Percentiles rank a stretch among this genome's conserved stretches.
Conservation (phyloP, 2,329 filamentous ascomycete genomes). For the Talaromyces sp. region DNA sequence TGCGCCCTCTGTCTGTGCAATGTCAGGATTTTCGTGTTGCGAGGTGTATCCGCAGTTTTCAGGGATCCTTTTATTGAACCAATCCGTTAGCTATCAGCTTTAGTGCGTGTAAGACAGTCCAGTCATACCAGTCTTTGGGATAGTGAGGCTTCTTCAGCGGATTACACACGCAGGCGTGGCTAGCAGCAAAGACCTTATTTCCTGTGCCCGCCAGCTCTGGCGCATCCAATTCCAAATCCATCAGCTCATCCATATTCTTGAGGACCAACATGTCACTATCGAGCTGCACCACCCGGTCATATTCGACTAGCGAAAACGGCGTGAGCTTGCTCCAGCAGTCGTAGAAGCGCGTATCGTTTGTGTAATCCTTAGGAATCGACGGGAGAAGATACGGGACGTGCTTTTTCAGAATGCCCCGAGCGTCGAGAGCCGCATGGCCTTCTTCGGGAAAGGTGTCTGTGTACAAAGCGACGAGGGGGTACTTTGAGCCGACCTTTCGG, state of each 20-base stretch:
- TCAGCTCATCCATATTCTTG: constrained; percentile 87
- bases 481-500: constrained; percentile 60
- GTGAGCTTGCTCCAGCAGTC: constrained; percentile 88
- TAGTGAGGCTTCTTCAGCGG: constrained; percentile 76
- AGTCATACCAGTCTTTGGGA: constrained; percentile 63
- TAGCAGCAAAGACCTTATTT: constrained; percentile 71
- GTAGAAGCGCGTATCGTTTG: constrained; percentile 77
- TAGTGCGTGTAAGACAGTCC: background rate
- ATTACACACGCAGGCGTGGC: constrained; percentile 84
- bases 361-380: constrained; percentile 62
- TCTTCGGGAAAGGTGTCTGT: constrained; percentile 69
- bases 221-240: constrained; percentile 72
- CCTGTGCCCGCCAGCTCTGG: constrained; percentile 52
- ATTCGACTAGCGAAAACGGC: constrained; percentile 72
- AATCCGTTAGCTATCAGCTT: background rate
- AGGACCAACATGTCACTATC: constrained; percentile 85
- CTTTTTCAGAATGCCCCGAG: constrained; percentile 66
- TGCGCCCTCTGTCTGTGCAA: constrained; percentile 53
- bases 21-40: constrained; percentile 51
- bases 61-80: constrained; percentile 41
- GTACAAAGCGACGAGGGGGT: constrained; percentile 79
- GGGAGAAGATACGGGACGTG: constrained; percentile 72
- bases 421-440: constrained; percentile 66
- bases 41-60: constrained; percentile 61
- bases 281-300: constrained; percentile 74